A percentile compares a stretch with the other conserved stretches of the same genome.
These are phyloP conservation scores for Starmerella floris DNA, from an alignment of 805 yeast genomes.

Conservation along the genomic window DNA sequence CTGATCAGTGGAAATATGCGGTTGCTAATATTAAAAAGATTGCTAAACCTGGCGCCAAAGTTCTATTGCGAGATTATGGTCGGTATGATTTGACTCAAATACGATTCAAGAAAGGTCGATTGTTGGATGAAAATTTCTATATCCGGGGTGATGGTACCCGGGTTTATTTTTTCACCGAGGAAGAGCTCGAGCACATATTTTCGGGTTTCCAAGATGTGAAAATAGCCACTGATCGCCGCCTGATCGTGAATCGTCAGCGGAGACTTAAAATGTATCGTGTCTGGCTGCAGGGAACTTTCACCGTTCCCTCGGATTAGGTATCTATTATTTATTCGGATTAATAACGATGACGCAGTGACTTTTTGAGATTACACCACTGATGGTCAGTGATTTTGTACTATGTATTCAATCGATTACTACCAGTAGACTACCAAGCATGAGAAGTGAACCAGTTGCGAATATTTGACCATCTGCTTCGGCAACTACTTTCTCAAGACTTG, in stretches of 20 bases:
- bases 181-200: conserved; percentile 68
- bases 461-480: conserved; percentile 42
- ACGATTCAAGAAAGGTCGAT: conserved; percentile 75
- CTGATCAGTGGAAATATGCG: conserved; percentile 81
- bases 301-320: conserved; percentile 3
- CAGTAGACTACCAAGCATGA: conserved; percentile 84
- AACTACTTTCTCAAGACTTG: conserved; percentile 64
- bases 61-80: conserved; percentile 87
- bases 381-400: too few relatives aligned
- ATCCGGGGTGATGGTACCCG: conserved; percentile 97
- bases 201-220: conserved; percentile 49
- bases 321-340: too few relatives aligned
- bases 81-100: conserved; percentile 92
- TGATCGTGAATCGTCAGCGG: conserved; percentile 83
- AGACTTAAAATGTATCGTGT: conserved; percentile 90
- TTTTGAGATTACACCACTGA: too few relatives aligned
- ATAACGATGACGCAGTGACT: too few relatives aligned
- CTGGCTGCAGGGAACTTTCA: conserved; percentile 89
- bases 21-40: conserved; percentile 53
- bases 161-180: conserved; percentile 93
- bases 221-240: conserved; percentile 80
- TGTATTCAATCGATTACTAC: conserved; percentile 53
- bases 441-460: conserved; percentile 87
- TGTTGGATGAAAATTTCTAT: conserved; percentile 83
- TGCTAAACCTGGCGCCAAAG: conserved; percentile 84